phyloP scores from a whole-genome alignment of 371 early-diverging fungal species.

The Hamiltosporidium tvaerminnensis region DNA sequence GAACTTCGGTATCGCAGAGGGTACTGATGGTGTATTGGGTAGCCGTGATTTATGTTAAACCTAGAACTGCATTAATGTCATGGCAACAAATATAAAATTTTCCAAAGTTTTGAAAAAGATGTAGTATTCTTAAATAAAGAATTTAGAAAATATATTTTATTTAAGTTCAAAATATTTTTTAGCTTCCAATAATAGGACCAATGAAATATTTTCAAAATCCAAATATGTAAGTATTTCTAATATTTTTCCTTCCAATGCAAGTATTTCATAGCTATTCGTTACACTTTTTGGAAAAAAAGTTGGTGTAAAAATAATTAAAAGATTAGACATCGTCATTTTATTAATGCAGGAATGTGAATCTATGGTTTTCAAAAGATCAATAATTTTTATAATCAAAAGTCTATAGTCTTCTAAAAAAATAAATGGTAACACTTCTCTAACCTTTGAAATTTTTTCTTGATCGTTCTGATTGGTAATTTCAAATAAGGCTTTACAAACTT shows the following conservation, averaged over 20 bases:
- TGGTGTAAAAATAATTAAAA: not conserved
- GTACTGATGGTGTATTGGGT: too few relatives aligned
- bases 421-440: not conserved
- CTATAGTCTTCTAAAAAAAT: not conserved
- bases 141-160: too few relatives aligned
- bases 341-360: not conserved
- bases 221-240: not conserved
- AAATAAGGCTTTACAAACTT: not conserved
- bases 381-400: not conserved
- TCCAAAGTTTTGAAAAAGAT: too few relatives aligned
- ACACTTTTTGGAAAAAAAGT: not conserved
- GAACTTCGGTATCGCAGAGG: too few relatives aligned
- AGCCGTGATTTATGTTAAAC: too few relatives aligned
- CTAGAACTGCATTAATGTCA: too few relatives aligned
- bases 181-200: not conserved
- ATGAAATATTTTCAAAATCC: constrained; percentile 1
- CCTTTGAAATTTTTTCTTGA: not conserved
- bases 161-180: too few relatives aligned
- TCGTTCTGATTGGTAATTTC: not conserved
- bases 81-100: too few relatives aligned
- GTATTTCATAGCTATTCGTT: not conserved
- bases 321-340: constrained; percentile 1
- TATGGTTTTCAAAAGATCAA: not conserved
- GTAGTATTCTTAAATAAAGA: too few relatives aligned
- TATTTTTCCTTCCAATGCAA: not conserved